Conservation (phyloP, 306 rosid genomes). For the Betula pendula region DNA sequence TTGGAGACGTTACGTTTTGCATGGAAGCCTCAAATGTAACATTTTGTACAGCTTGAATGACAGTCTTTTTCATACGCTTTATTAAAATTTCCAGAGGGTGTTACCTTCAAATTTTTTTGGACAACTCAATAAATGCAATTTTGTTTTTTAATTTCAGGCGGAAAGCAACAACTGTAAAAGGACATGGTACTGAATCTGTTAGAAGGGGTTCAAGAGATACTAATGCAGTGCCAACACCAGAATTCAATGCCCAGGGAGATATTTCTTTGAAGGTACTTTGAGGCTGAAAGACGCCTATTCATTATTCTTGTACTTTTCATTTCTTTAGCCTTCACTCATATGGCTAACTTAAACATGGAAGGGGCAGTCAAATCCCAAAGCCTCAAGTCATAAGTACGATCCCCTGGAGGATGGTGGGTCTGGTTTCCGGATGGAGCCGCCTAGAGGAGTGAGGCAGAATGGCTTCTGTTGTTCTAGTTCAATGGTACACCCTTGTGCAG, state of each 20-base stretch:
- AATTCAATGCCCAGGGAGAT: slow-evolving; percentile 43
- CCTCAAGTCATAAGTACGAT: slow-evolving; percentile 32
- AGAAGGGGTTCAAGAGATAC: slow-evolving; percentile 49
- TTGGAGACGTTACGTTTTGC: background rate
- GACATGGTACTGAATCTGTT: slow-evolving; percentile 59
- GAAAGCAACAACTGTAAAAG: slow-evolving; percentile 50
- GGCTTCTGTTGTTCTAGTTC: slow-evolving; percentile 44
- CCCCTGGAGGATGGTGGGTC: slow-evolving; percentile 43
- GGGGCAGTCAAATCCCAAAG: slow-evolving; percentile 52
- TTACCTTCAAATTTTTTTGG: background rate
- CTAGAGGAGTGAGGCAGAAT: slow-evolving; percentile 29
- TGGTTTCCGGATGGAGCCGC: slow-evolving; percentile 36
- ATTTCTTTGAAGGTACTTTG: slow-evolving; percentile 47
- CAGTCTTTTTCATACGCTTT: too few relatives aligned
- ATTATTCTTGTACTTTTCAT: background rate
- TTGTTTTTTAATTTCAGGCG: slow-evolving; percentile 43
- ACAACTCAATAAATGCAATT: background rate
- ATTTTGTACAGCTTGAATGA: background rate
- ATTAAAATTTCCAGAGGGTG: background rate
- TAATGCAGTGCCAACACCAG: slow-evolving; percentile 51
- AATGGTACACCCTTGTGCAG: slow-evolving; percentile 32
- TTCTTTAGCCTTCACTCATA: slow-evolving; percentile 19
- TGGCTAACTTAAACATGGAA: slow-evolving; percentile 31
- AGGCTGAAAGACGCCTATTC: background rate
- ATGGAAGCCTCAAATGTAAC: background rate